Percentiles rank a stretch among this genome's conserved stretches.
Conservation (phyloP, 768 basidiomycete genomes). For the Russula sp. region DNA sequence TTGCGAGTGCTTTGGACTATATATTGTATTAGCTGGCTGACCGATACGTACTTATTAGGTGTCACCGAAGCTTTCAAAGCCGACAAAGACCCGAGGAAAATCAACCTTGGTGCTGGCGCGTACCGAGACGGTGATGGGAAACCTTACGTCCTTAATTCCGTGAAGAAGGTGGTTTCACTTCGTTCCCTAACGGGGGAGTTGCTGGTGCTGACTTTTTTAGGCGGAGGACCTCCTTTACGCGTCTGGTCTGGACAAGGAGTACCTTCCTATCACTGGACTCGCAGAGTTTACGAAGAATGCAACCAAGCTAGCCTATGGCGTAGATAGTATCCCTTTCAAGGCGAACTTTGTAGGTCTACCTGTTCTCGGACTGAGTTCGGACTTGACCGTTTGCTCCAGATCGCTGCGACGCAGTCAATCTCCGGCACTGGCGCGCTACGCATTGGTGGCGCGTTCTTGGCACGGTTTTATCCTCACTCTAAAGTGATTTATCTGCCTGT, state of each 20-base stretch:
- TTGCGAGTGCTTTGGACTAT: not conserved
- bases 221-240: constrained; percentile 68
- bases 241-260: constrained; percentile 83
- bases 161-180: constrained; percentile 59
- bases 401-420: constrained; percentile 87
- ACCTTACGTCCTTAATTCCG: constrained; percentile 85
- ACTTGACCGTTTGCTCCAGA: constrained; percentile 33
- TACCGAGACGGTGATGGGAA: constrained; percentile 93
- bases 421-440: constrained; percentile 97
- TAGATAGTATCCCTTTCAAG: constrained; percentile 63
- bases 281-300: constrained; percentile 80
- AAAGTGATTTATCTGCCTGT: constrained; percentile 86
- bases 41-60: constrained; percentile 36
- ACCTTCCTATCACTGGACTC: constrained; percentile 91
- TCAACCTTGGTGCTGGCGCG: constrained; percentile 96
- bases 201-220: constrained; percentile 31
- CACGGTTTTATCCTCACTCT: constrained; percentile 78
- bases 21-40: not conserved
- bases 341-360: constrained; percentile 53
- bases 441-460: constrained; percentile 89
- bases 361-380: not conserved
- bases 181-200: not conserved
- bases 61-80: constrained; percentile 96
- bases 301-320: constrained; percentile 85
- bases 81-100: constrained; percentile 85